Conservation (phyloP, 176 grass and related monocot species). For the Tuctoria greenei region DNA sequence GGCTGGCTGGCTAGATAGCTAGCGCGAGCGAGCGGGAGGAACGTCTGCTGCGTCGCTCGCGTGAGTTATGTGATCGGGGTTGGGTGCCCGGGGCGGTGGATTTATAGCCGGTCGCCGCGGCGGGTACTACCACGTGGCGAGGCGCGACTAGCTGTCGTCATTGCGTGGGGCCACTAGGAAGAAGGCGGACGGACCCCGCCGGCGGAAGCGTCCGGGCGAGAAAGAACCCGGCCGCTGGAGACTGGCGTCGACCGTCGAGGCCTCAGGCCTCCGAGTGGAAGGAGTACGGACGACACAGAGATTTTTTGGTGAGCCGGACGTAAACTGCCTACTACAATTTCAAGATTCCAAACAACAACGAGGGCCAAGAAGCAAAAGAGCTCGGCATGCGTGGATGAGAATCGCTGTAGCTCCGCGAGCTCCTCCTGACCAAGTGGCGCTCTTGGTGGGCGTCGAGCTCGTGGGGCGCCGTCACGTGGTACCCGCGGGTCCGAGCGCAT, state of each 20-base stretch:
- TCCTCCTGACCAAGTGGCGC: slow-evolving; percentile 5
- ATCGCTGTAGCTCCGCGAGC: background rate
- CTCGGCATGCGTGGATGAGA: slow-evolving; percentile 10
- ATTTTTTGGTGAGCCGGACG: background rate
- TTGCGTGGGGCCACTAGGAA: background rate
- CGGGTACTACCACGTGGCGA: background rate
- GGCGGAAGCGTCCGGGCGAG: background rate
- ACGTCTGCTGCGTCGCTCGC: background rate
- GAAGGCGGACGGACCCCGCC: background rate
- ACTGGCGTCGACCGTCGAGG: too few relatives aligned
- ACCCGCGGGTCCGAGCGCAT: background rate
- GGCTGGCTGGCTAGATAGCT: background rate
- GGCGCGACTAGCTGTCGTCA: background rate
- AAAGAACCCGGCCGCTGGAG: background rate
- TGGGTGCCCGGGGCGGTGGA: background rate
- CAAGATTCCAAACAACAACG: background rate
- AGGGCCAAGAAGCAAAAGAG: background rate
- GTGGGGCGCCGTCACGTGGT: slow-evolving; percentile 34
- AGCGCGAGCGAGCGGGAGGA: background rate
- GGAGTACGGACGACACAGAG: too few relatives aligned
- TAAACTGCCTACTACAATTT: background rate
- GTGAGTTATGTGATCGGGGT: slow-evolving; percentile 20
- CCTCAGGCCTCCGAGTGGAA: background rate
- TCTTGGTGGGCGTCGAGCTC: slow-evolving; percentile 16
- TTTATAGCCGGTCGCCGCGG: slow-evolving; percentile 23